Conservation (phyloP, 345 rosid species). For the Gossypium ekmanianum region DNA sequence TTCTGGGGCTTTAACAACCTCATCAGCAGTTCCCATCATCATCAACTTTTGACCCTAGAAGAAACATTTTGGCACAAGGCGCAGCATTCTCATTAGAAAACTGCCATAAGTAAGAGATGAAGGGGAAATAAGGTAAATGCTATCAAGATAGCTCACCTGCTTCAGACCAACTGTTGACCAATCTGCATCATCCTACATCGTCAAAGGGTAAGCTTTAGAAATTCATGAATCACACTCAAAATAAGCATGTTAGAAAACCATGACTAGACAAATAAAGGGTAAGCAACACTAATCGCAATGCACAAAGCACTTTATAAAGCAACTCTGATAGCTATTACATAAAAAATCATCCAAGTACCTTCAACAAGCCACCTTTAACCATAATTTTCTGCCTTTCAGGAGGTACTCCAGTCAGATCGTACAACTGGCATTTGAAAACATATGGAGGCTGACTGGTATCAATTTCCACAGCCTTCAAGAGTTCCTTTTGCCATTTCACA, state of each 20-base stretch:
- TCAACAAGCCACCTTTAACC: conserved; percentile 93
- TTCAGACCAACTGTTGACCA: conserved; percentile 83
- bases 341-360: conserved; percentile 40
- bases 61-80: not conserved
- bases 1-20: conserved; percentile 92
- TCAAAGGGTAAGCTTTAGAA: conserved; percentile 5
- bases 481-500: conserved; percentile 94
- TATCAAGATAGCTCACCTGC: conserved; percentile 42
- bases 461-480: conserved; percentile 74
- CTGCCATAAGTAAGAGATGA: not conserved
- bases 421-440: conserved; percentile 89
- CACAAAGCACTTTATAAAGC: not conserved
- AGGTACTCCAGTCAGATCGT: conserved; percentile 88
- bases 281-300: not conserved
- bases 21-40: conserved; percentile 99
- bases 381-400: conserved; percentile 97
- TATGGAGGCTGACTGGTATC: conserved; percentile 70
- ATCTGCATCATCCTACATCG: conserved; percentile 83
- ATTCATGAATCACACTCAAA: conserved; percentile 8
- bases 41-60: conserved; percentile 89
- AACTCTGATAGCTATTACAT: not conserved
- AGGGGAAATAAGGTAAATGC: not conserved
- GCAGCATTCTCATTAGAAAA: not conserved
- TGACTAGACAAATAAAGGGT: not conserved
- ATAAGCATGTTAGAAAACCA: conserved; percentile 2